Conservation (phyloP, 2,329 filamentous ascomycete genomes). For the Aspergillus brasiliensis region DNA sequence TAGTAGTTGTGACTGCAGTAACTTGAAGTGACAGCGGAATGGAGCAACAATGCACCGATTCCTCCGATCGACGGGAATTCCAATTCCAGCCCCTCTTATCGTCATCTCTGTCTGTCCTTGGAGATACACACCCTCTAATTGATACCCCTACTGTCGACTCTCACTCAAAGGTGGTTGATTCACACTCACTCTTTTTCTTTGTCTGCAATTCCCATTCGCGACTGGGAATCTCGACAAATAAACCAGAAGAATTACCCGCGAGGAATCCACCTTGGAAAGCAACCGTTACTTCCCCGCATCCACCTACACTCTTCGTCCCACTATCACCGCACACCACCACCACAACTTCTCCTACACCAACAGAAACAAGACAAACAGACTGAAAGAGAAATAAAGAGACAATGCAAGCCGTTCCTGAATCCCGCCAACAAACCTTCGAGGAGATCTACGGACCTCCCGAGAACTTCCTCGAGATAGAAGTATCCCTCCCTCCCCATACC, state of each 20-base stretch:
- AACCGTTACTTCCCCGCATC: too few species aligned
- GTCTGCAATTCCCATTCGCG: too few species aligned
- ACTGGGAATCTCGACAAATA: too few species aligned
- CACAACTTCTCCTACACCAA: neutral
- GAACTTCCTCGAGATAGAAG: slow-evolving; percentile 98
- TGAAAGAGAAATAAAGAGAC: neutral
- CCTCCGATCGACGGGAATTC: neutral
- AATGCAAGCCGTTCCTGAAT: slow-evolving; percentile 66
- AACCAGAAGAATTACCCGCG: too few species aligned
- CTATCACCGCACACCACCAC: neutral
- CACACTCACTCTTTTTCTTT: too few species aligned
- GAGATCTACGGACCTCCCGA: slow-evolving; percentile 98
- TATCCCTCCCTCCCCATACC: slow-evolving; percentile 43
- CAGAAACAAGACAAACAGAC: neutral
- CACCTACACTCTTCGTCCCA: slow-evolving; percentile 4
- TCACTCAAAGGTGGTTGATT: too few species aligned
- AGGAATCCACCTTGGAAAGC: too few species aligned
- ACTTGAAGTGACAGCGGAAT: neutral
- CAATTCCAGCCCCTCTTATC: neutral
- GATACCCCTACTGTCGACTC: too few species aligned
- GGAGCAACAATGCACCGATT: slow-evolving; percentile 1
- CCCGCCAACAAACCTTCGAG: slow-evolving; percentile 92
- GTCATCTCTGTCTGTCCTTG: neutral
- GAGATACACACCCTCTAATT: too few species aligned
- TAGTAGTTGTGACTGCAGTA: too few species aligned